These are phyloP conservation scores for Aspergillus ustus DNA, from an alignment of 2,329 filamentous ascomycete genomes.

Conservation along the genomic window DNA sequence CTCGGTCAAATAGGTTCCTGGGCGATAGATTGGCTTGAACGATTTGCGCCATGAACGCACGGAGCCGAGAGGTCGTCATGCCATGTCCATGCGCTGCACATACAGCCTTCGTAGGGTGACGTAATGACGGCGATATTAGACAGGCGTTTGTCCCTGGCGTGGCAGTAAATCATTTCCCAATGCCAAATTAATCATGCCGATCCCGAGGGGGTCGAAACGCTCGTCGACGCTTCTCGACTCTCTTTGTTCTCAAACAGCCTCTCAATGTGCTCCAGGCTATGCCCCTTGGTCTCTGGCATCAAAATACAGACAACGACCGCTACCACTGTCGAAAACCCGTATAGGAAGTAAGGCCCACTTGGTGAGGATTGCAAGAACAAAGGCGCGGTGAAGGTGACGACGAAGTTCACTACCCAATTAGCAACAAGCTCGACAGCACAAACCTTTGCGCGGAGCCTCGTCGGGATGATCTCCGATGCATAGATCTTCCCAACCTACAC, in stretches of 20 bases:
- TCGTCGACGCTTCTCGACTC: neutral
- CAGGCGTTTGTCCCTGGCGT: neutral
- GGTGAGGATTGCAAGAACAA: slow-evolving; percentile 20
- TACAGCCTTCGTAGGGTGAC: neutral
- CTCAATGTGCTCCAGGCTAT: slow-evolving; percentile 21
- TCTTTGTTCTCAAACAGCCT: slow-evolving; percentile 16
- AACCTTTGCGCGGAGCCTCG: slow-evolving; percentile 18
- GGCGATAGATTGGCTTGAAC: too few species aligned
- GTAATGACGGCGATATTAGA: neutral
- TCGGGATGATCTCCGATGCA: slow-evolving; percentile 24
- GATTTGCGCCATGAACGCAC: too few species aligned
- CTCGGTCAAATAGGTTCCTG: neutral
- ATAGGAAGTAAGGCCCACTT: slow-evolving; percentile 21
- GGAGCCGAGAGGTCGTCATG: neutral
- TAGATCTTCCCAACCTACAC: slow-evolving; percentile 25
- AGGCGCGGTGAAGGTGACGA: slow-evolving; percentile 18
- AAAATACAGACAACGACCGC: slow-evolving; percentile 20
- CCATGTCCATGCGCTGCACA: neutral
- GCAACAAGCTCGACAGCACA: slow-evolving; percentile 22
- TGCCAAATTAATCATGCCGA: slow-evolving; percentile 2
- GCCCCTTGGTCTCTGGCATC: slow-evolving; percentile 25
- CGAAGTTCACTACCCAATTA: slow-evolving; percentile 23
- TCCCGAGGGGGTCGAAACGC: neutral
- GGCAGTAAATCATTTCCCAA: neutral
- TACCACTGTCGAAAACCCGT: slow-evolving; percentile 21